Percentiles rank a stretch among this genome's conserved stretches.
phyloP scores from a whole-genome alignment of 441 rosid genomes.

The Mallotus japonicus region DNA sequence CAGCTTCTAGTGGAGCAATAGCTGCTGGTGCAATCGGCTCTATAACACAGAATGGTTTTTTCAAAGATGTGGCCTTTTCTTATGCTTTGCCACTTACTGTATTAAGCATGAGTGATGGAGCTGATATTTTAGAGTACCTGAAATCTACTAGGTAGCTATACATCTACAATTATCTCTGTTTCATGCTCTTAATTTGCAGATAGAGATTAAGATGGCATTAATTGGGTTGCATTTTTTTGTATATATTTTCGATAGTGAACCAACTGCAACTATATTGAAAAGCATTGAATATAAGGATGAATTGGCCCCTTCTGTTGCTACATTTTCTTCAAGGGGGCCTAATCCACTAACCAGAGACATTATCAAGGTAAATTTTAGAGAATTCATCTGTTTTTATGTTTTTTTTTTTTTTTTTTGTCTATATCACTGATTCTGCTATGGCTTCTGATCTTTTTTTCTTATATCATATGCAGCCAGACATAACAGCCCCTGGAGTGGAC shows the following conservation, averaged over 20 bases:
- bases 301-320: slow-evolving; percentile 35
- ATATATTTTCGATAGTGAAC: slow-evolving; percentile 20
- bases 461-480: slow-evolving; percentile 41
- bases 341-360: slow-evolving; percentile 39
- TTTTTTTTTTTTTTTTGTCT: too few relatives aligned
- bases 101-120: slow-evolving; percentile 7
- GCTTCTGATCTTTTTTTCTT: too few relatives aligned
- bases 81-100: slow-evolving; percentile 34
- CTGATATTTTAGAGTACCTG: slow-evolving; percentile 22
- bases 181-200: too few relatives aligned
- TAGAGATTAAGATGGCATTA: too few relatives aligned
- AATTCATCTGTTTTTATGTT: too few relatives aligned
- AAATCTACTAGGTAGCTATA: slow-evolving; percentile 35
- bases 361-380: slow-evolving; percentile 34
- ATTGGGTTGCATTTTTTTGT: neutral
- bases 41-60: slow-evolving; percentile 24
- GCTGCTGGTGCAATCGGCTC: slow-evolving; percentile 56
- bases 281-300: slow-evolving; percentile 21
- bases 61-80: slow-evolving; percentile 26
- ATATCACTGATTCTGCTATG: too few relatives aligned
- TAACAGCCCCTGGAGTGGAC: slow-evolving; percentile 51
- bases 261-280: slow-evolving; percentile 40
- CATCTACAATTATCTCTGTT: neutral
- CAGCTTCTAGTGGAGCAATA: slow-evolving; percentile 39
- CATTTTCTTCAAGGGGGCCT: slow-evolving; percentile 59